These are phyloP conservation scores for Clohesyomyces aquaticus DNA, from an alignment of 495 filamentous ascomycete genomes.

Conservation along the genomic window DNA sequence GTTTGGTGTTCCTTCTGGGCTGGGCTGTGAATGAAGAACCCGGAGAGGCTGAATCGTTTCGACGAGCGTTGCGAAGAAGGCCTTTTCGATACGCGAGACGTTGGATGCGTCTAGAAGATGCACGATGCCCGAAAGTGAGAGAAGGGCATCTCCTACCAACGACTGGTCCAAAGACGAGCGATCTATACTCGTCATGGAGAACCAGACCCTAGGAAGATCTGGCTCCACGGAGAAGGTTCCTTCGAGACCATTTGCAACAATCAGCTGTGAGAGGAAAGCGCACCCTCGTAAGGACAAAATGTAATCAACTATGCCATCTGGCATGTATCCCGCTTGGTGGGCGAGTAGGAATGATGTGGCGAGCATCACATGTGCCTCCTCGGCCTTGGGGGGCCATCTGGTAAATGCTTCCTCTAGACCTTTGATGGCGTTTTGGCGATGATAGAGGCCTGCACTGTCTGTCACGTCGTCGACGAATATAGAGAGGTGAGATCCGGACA, in stretches of 20 bases:
- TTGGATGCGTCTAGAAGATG: neutral
- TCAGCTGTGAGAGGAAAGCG: slow-evolving; percentile 11
- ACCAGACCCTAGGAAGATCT: slow-evolving; percentile 2
- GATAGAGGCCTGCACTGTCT: slow-evolving; percentile 52
- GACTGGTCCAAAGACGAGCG: too few relatives aligned
- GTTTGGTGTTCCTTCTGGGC: neutral
- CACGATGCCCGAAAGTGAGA: slow-evolving; percentile 4
- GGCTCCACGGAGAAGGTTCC: slow-evolving; percentile 16
- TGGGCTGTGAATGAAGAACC: neutral
- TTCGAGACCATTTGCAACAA: slow-evolving; percentile 12
- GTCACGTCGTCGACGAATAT: slow-evolving; percentile 20
- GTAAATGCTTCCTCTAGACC: slow-evolving; percentile 53
- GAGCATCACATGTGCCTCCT: slow-evolving; percentile 31
- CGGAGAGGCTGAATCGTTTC: slow-evolving; percentile 12
- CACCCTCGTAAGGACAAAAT: slow-evolving; percentile 24
- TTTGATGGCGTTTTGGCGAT: slow-evolving; percentile 61
- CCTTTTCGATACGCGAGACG: slow-evolving; percentile 11
- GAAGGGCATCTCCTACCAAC: too few relatives aligned
- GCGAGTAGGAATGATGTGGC: slow-evolving; percentile 32
- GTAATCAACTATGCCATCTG: slow-evolving; percentile 25
- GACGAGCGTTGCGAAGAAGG: slow-evolving; percentile 12
- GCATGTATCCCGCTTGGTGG: slow-evolving; percentile 23
- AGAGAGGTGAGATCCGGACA: slow-evolving; percentile 56
- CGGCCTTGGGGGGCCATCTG: slow-evolving; percentile 20
- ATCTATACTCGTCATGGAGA: slow-evolving; percentile 14